Evolutionary conservation across 1,139 yeast species (phyloP), one percentile per base, ranked within the genome.

Genomic region (Blastobotrys apis): DNA sequence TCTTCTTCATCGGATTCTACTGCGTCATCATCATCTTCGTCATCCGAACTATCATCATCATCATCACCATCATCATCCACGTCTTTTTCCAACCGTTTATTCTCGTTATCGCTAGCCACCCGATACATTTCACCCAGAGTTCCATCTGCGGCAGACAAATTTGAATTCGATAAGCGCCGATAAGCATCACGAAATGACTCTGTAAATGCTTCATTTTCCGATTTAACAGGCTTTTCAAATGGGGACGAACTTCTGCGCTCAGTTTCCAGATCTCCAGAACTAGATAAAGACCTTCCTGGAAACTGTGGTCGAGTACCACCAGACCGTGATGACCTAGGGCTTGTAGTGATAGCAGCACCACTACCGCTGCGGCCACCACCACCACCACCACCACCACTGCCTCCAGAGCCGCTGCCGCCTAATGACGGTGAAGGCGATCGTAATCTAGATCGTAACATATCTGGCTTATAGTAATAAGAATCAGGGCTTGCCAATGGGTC

Each of bases 121-220:
- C 39, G 12, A 33, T 53, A 53, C 15, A 51, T 27, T 6, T 51
- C 47, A 5, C 51, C 64, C 8, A 59, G 47, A 2, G 53, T 47
- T 12, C 64, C 62, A 9, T 54, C 60, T 10, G 62, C 50, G 25
- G 47, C 53, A 9, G 51, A 40, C 37, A 57, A 33, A 9, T 56
- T 50, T 2, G 49, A 49, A 22, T 54, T 50, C 3, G 62, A 53
- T 26, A 59, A 50, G 5, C 56, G 50, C 5, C 61, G 48, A 35
- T 51, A 54, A 4, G 62, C 61, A 25, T 16, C 10, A 15, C n/a
- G 12, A 17, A 36, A 36, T 10, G 12, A 10, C 10, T 40, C 48
- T 2, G 52, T 43, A 37, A 53, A 55, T 30, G 54, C 56, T 39
- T 42, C 42, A 9, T 45, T 49, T n/a, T 41, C 49, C n/a, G n/a